Base-by-base conservation (phyloP, 164 flowering plant genomes). In the Akebia trifoliata region DNA sequence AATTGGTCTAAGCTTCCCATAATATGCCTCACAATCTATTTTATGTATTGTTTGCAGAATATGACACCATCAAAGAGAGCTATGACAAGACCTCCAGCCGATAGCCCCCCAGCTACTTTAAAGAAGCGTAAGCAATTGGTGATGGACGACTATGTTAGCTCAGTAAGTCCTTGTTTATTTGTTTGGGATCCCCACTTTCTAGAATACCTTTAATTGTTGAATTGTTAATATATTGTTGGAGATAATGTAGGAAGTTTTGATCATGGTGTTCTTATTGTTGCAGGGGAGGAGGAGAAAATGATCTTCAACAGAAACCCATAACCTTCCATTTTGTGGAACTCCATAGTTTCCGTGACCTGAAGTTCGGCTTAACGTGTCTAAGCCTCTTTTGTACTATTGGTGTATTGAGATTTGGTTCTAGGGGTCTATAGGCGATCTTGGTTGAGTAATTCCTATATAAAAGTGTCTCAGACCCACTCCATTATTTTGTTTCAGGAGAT, bases 51-150 rank as follows among this genome's bases (percentile, higher is more conserved):
- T 39, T 36, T 64, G 12, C 75, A 85, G 90, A 78, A 44, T 63
- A 47, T 64, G 69, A 84, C 90, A 25, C 96, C 97, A 46, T 78
- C 97, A 6, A 93, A 93, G 73, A 86, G 97, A 8, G 68, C 81
- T n/a, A 20, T 64, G 47, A 55, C 78, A 35, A 80, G 88, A 66
- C 83, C 77, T 57, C 66, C 78, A 8, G 74, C 72, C 2, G 84
- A 80, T 36, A 80, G 87, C 59, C 77, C 90, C 1, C 56, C 63
- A 34, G 50, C 71, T 7, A 49, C 77, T 32, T 31, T 69, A 24
- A 93, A 84, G 86, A 93, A 87, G 68, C 76, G 90, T 53, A 87
- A 81, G 73, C 96, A 90, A 39, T 65, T 68, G 35, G 59, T 72
- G 8, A 86, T 85, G 93, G 98, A 92, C 64, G 96, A 92, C 59